These are phyloP conservation scores for Davidsoniella neocaledoniae DNA, from an alignment of 2,329 filamentous ascomycete species.

Conservation along the genomic window DNA sequence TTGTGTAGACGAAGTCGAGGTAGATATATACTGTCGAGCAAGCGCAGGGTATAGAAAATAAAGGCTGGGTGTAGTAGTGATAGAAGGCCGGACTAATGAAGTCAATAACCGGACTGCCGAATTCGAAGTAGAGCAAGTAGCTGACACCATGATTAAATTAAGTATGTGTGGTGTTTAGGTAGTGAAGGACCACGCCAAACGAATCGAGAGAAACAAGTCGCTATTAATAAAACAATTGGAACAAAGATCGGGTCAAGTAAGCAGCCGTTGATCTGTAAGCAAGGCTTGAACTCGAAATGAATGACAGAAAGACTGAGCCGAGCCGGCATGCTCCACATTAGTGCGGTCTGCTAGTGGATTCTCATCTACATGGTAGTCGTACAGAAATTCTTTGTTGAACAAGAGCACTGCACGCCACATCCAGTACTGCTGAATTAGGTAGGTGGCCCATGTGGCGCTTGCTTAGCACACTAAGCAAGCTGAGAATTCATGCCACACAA, in stretches of 20 bases:
- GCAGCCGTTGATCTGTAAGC: constrained; percentile 7
- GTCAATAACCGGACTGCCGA: constrained; percentile 4
- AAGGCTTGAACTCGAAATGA: constrained; percentile 2
- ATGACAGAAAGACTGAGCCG: neutral
- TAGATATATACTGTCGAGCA: neutral
- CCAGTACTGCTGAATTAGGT: neutral
- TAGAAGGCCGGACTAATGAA: constrained; percentile 12
- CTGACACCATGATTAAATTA: neutral
- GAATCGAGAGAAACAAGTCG: neutral
- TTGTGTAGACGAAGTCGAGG: neutral
- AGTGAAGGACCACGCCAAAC: neutral
- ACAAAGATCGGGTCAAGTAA: constrained; percentile 1
- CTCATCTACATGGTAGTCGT: neutral
- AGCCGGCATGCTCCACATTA: neutral
- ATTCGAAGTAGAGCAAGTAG: neutral
- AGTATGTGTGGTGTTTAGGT: neutral
- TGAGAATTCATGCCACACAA: constrained; percentile 12
- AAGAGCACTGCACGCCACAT: neutral
- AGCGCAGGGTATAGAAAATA: constrained; percentile 25
- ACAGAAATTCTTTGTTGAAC: neutral
- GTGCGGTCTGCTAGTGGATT: no score
- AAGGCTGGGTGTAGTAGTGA: constrained; percentile 18
- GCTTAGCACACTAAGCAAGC: constrained; percentile 8
- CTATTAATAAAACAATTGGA: neutral
- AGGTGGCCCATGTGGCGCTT: neutral